Evolutionary conservation across 805 yeast genomes (phyloP), one percentile per base, ranked within the genome.

Genomic region (Blastobotrys chiropterorum): DNA sequence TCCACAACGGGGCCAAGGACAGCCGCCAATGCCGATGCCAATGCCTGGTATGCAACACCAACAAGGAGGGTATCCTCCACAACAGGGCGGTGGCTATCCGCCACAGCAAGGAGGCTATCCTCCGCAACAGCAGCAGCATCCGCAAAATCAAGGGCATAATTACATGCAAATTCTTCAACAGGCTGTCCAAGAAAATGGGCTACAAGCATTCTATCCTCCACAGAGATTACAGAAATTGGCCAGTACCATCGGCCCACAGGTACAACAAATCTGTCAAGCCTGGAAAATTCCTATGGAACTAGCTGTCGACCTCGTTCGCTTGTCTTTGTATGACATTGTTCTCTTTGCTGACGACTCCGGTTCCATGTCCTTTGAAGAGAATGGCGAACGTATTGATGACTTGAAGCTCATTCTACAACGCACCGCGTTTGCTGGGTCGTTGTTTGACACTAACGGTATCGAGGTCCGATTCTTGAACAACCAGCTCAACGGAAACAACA

Each of bases 321-420:
- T 64, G 46, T 66, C 67, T 31, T 57, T 64, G 3, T 63, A 63
- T 52, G 68, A 64, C 50, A 59, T 64, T 46, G 63, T 64, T 13
- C 46, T 64, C 8, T 64, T 54, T 46, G 57, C 60, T 26, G 68
- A 64, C 47, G 68, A 64, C 46, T 65, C 68, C 13, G 67, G 67
- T 16, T 64, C 68, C 31, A 65, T 64, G 68, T 59, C 63, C 3
- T 60, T 62, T 48, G 67, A 62, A 51, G 67, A 63, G 54, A 59
- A 59, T 52, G 68, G 68, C 3, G 64, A 62, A 51, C 59, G 68
- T 44, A 61, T 65, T 43, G 66, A 62, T 41, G 68, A 64, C 47
- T 55, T 64, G 45, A 62, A 65, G 56, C 51, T 63, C 43, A 63
- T 64, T 30, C 51, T 64, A 42, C 48, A 56, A 38, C 49, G 66